Base-by-base conservation (phyloP, 1,139 yeast species). In the Hemisphaericaspora xylofermentans region DNA sequence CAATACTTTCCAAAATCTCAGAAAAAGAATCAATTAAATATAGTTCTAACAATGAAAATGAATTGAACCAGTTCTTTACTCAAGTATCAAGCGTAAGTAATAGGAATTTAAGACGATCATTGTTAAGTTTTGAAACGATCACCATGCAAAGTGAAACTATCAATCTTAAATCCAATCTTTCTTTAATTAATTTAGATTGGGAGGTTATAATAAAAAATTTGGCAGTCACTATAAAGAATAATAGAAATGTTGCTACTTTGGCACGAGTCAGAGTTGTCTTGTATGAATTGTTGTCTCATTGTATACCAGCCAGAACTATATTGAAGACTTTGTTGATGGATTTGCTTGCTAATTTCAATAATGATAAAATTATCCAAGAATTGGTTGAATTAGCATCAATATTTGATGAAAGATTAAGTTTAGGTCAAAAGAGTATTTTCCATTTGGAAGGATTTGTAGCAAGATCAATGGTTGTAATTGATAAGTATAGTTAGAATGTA, bases 391-490 rank as follows among this genome's bases (percentile, higher is more conserved):
- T 81, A 22, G 91, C 88, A 1, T 78, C 96, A 2, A 58, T 72
- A 4, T 93, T 84, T 60, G 98, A 93, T 57, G 97, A 93, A 57
- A 77, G 99, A 43, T 71, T 93, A 46, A 79, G 93, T 48, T 69
- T 87, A 46, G 98, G 98, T 1, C 78, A 78, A 49, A 93, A 93
- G 61, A 86, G 93, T 34, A 93, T 93, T 13, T 93, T 88, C 63
- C 99, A 93, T 61, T 68, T 93, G 44, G 99, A 93, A 64, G 98
- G 98, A 1, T 93, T 88, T 60, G 79, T 87, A 14, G 97, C 98
- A 1, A 84, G 79, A 57, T 80, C 82, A 2, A 93, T 93, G 98
- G 81, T 84, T 33, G 70, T 72, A 5, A 54, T 80, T 29, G 61
- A 62, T 21, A 41, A 43, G 15, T 34, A 38, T 27, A 43, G 26